Percentiles rank a stretch among this genome's conserved stretches.
phyloP scores from a whole-genome alignment of 2,329 filamentous ascomycete species.

The Helotiales sp. region DNA sequence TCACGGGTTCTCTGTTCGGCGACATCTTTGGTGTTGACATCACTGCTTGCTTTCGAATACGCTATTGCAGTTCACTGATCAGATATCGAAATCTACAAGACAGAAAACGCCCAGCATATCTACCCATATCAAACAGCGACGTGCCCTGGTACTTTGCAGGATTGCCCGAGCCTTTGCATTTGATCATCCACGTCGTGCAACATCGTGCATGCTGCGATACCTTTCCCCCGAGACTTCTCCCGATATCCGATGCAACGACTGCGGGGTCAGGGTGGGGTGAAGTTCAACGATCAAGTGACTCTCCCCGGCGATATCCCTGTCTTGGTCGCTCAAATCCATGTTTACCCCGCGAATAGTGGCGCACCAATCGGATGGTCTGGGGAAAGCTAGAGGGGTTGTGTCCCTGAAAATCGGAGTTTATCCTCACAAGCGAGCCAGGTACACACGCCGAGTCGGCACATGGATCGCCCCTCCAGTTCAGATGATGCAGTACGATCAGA shows the following conservation, averaged over 20 bases:
- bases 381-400: background rate
- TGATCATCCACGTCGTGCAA: background rate
- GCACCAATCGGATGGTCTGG: background rate
- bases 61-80: background rate
- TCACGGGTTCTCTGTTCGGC: background rate
- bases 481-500: background rate
- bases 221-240: background rate
- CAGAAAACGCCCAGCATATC: slow-evolving; percentile 6
- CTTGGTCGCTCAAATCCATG: background rate
- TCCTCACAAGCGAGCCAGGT: background rate
- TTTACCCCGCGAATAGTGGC: slow-evolving; percentile 1
- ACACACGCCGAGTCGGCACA: background rate
- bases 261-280: background rate
- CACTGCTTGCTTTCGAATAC: background rate
- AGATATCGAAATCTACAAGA: background rate
- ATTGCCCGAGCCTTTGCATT: background rate
- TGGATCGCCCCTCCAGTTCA: background rate
- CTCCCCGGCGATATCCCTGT: background rate
- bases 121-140: background rate
- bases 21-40: background rate
- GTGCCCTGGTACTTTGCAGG: background rate
- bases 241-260: background rate
- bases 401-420: background rate
- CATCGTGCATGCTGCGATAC: background rate
- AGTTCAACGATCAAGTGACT: background rate